phyloP scores from a whole-genome alignment of 352 stramenopile genomes.

The Globisporangium orthogonon region DNA sequence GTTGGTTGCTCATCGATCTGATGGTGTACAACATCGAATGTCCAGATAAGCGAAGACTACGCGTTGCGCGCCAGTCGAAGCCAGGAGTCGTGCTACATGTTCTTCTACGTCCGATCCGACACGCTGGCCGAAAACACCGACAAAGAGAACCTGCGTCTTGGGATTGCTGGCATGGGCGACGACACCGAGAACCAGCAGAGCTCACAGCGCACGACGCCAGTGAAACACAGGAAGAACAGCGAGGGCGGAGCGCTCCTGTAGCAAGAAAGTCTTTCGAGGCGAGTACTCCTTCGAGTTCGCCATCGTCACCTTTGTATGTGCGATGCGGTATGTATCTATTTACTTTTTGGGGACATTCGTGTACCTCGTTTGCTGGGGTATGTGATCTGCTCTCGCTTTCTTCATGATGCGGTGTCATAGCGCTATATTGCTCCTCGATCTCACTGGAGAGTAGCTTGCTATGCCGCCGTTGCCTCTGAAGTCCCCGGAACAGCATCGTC shows the following conservation, averaged over 20 bases:
- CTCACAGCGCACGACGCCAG: conserved; percentile 17
- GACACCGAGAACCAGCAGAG: conserved; percentile 4
- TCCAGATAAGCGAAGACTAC: conserved; percentile 73
- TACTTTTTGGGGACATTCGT: conserved; percentile 4
- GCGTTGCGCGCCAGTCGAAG: conserved; percentile 62
- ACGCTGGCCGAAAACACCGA: conserved; percentile 16
- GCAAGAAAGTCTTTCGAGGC: background rate
- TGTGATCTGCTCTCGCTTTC: conserved; percentile 1
- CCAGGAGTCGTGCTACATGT: conserved; percentile 85
- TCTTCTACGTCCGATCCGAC: conserved; percentile 72
- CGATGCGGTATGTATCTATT: background rate
- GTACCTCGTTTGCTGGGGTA: conserved; percentile 4
- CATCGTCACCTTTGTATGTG: background rate
- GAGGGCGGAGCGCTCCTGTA: conserved; percentile 30
- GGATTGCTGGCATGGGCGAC: conserved; percentile 3
- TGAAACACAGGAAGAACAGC: conserved; percentile 9
- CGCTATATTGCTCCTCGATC: background rate
- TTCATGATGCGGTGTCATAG: background rate
- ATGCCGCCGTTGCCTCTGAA: background rate
- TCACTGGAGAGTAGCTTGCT: background rate
- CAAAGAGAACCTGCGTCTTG: conserved; percentile 62
- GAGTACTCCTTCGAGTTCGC: background rate
- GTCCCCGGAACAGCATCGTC: background rate
- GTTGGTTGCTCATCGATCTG: background rate
- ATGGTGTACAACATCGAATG: background rate